phyloP scores from a whole-genome alignment of 2,329 filamentous ascomycete genomes.

The Scopulariopsis brevicaulis region DNA sequence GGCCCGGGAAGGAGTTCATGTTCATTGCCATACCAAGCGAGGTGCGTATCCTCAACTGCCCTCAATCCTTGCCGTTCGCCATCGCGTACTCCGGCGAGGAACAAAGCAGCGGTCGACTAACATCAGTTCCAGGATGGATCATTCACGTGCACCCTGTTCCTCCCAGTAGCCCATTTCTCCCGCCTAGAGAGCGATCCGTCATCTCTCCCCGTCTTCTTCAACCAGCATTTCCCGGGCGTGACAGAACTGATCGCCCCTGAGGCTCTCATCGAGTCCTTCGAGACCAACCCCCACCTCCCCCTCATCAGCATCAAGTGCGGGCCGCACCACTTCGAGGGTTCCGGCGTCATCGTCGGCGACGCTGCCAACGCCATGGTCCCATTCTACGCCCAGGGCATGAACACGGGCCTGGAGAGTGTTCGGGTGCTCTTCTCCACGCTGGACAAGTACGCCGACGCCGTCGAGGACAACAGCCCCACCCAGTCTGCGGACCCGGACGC shows the following conservation, averaged over 20 bases:
- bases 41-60: constrained; percentile 22
- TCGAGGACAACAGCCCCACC: constrained; percentile 29
- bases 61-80: constrained; percentile 9
- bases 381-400: constrained; percentile 98
- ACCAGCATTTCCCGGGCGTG: constrained; percentile 77
- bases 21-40: constrained; percentile 88
- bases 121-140: constrained; percentile 54
- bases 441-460: constrained; percentile 48
- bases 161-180: constrained; percentile 59
- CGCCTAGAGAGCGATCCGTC: constrained; percentile 52
- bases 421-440: constrained; percentile 74
- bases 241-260: constrained; percentile 55
- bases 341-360: constrained; percentile 80
- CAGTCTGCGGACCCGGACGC: constrained; percentile 19
- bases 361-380: constrained; percentile 97
- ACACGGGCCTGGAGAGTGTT: constrained; percentile 90
- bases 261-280: constrained; percentile 65
- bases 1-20: constrained; percentile 91
- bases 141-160: constrained; percentile 91
- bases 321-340: constrained; percentile 70
- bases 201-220: constrained; percentile 61
- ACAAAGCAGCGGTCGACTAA: background rate
- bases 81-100: background rate
- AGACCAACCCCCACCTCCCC: constrained; percentile 75
- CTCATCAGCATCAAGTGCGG: constrained; percentile 88